Conservation (phyloP, 345 rosid species). For the Populus simonii region DNA sequence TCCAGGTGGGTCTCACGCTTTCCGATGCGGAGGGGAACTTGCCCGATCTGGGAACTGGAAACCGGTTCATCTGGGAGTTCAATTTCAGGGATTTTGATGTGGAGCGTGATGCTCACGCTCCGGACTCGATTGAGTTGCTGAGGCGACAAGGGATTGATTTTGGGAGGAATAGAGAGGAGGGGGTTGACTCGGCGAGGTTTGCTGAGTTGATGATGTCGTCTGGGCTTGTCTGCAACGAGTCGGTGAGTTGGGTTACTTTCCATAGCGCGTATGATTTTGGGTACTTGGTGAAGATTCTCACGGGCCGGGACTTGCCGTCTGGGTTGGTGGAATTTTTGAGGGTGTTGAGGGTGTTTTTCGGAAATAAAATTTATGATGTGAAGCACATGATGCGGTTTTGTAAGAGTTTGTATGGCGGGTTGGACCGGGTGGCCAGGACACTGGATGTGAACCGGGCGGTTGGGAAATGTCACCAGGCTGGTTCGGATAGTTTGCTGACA, state of each 20-base stretch:
- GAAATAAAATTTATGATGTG: conserved; percentile 21
- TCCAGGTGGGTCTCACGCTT: conserved; percentile 34
- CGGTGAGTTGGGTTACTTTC: conserved; percentile 36
- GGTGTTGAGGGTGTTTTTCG: conserved; percentile 26
- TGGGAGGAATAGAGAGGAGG: conserved; percentile 21
- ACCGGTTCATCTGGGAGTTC: conserved; percentile 32
- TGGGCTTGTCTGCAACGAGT: conserved; percentile 30
- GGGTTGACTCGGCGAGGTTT: conserved; percentile 21
- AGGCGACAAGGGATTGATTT: conserved; percentile 33
- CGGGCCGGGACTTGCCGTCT: conserved; percentile 21
- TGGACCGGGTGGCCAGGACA: conserved; percentile 27
- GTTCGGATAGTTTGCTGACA: conserved; percentile 48
- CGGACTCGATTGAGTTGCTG: conserved; percentile 25
- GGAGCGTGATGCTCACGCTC: conserved; percentile 23
- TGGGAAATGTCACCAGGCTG: conserved; percentile 49
- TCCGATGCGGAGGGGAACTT: conserved; percentile 26
- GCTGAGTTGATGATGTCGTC: conserved; percentile 38
- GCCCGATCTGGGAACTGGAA: conserved; percentile 16
- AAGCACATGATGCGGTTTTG: conserved; percentile 33
- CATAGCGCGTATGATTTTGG: conserved; percentile 38
- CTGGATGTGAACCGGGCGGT: conserved; percentile 22
- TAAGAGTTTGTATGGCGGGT: conserved; percentile 24
- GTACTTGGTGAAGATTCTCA: conserved; percentile 28
- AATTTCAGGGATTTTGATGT: conserved; percentile 29
- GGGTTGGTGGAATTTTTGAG: conserved; percentile 15